Evolutionary conservation across 805 yeast species (phyloP).

Genomic region (Candida dajiaensis): DNA sequence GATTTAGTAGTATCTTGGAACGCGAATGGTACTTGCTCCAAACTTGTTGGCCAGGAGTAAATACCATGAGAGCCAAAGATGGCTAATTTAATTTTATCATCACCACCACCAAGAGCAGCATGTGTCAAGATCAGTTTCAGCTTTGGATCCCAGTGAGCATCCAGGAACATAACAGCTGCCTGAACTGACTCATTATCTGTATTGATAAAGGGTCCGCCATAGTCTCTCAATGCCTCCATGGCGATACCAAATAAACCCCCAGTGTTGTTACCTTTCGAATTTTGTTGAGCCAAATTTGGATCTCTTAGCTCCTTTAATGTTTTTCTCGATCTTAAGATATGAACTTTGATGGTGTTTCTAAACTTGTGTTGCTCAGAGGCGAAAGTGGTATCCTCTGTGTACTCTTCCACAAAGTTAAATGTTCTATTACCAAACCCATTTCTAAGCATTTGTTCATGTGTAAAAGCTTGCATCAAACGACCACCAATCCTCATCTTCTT

Average conservation of each 20-base stretch:
- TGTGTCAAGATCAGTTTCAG: constrained; percentile 65
- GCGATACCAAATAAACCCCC: constrained; percentile 82
- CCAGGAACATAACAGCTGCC: constrained; percentile 82
- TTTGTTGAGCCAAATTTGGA: constrained; percentile 84
- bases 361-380: constrained; percentile 31
- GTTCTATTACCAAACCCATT: constrained; percentile 74
- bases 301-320: constrained; percentile 70
- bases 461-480: constrained; percentile 84
- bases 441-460: constrained; percentile 81
- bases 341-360: constrained; percentile 69
- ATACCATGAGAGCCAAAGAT: constrained; percentile 92
- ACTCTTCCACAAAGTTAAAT: constrained; percentile 70
- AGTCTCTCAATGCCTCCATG: constrained; percentile 54
- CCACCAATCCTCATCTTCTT: constrained; percentile 75
- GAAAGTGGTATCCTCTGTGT: constrained; percentile 46
- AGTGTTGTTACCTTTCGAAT: constrained; percentile 57
- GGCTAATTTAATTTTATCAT: constrained; percentile 63
- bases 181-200: constrained; percentile 44
- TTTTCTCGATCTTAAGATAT: constrained; percentile 60
- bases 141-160: constrained; percentile 73
- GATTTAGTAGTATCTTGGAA: constrained; percentile 70
- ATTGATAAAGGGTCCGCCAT: constrained; percentile 46
- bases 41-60: constrained; percentile 85
- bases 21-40: constrained; percentile 62
- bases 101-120: constrained; percentile 93